Evolutionary conservation across 116 monocot species (phyloP), one percentile per base, ranked within the genome.

Genomic region (Zostera marina): DNA sequence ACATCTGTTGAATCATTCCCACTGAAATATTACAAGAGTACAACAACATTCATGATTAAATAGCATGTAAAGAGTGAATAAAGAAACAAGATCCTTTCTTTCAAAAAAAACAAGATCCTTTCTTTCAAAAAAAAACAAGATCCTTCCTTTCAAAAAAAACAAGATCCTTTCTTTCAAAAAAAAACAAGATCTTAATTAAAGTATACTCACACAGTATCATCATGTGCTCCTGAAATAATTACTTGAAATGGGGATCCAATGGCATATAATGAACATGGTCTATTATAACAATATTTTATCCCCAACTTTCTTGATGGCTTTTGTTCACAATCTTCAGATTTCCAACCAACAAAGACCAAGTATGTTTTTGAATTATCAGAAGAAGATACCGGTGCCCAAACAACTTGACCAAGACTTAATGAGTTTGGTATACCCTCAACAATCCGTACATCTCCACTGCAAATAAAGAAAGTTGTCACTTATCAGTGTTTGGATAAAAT

Each of bases 281-380:
- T 79, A 48, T 96, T 96, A 47, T 77, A 89, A 60, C 96, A 96
- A 62, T 96, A 96, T 64, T 80, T 96, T 42, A 96, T 96, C 40
- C 96, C 96, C 66, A 96, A 82, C 66, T 85, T 88, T 68, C 96
- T 76, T 49, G 77, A 63, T 5, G 78, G 70, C 59, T 68, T 38
- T 15, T 72, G 61, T 41, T 54, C 64, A 45, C 66, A 70, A 81
- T 82, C 73, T 62, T 96, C 85, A 47, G 82, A 64, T 63, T 71
- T 53, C 96, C 96, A 96, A 4, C 80, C 89, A 80, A 96, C 96
- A 89, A 96, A 96, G 63, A 96, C 74, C 61, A 96, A 74, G 67
- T 52, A 77, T 39, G 64, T 59, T 5, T 45, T 26, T 45, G 19
- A 70, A 45, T 52, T 51, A 69, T 53, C 56, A 22, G 68, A 68